Evolutionary conservation across 768 basidiomycete genomes (phyloP).

Genomic region (Hemileccinum impolitum): DNA sequence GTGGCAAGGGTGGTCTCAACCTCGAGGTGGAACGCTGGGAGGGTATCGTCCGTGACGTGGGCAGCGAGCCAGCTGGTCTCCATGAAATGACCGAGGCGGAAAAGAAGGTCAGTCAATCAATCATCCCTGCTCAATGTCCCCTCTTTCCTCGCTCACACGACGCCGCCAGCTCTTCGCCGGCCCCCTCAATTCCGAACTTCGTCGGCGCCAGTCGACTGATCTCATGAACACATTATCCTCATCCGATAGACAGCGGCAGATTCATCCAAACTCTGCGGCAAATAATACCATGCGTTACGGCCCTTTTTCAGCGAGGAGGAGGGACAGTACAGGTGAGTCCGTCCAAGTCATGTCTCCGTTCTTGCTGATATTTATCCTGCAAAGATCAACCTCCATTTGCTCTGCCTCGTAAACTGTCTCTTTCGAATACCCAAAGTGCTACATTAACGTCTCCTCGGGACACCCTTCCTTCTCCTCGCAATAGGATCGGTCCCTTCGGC

Average conservation of each 20-base stretch:
- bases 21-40: conserved; percentile 89
- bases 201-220: conserved; percentile 80
- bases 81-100: conserved; percentile 81
- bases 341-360: neutral
- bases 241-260: conserved; percentile 58
- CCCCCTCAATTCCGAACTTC: conserved; percentile 79
- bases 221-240: conserved; percentile 57
- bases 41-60: conserved; percentile 78
- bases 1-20: conserved; percentile 68
- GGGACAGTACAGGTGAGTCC: conserved; percentile 63
- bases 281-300: conserved; percentile 62
- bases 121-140: conserved; percentile 4
- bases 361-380: conserved; percentile 12
- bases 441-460: conserved; percentile 60
- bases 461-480: conserved; percentile 60
- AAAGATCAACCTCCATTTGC: conserved; percentile 57
- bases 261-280: conserved; percentile 45
- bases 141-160: conserved; percentile 27
- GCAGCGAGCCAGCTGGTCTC: conserved; percentile 66
- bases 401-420: conserved; percentile 64
- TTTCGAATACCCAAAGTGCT: conserved; percentile 53
- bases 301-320: conserved; percentile 52
- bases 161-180: conserved; percentile 69
- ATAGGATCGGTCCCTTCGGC: conserved; percentile 51
- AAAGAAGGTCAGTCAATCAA: conserved; percentile 77